Percentiles rank a stretch among this genome's conserved stretches.
phyloP scores from a whole-genome alignment of 305 asterid genomes.

The Solanum hybrid region DNA sequence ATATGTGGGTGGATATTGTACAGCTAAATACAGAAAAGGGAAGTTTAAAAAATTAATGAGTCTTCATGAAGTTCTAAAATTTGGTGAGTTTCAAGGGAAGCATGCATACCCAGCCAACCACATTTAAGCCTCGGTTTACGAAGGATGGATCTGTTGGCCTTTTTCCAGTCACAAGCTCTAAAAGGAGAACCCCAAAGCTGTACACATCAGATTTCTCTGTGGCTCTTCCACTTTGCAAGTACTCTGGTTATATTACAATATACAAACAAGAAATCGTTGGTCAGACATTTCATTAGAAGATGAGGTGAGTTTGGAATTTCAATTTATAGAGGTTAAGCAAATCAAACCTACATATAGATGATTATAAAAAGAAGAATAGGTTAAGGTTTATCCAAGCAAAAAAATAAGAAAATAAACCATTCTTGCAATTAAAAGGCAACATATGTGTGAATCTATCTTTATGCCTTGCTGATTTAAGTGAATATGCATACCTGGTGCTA shows the following conservation, averaged over 20 bases:
- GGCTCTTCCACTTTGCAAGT: slow-evolving; percentile 92
- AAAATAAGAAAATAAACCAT: background rate
- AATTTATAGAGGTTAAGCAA: background rate
- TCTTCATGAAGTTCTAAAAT: background rate
- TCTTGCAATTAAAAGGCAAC: background rate
- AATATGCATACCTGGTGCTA: slow-evolving; percentile 73
- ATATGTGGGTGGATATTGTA: background rate
- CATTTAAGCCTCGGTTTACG: slow-evolving; percentile 66
- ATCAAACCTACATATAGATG: background rate
- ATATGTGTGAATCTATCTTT: background rate
- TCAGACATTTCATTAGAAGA: slow-evolving; percentile 4
- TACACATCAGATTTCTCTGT: slow-evolving; percentile 85
- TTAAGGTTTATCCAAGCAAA: background rate
- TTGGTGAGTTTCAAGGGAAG: background rate
- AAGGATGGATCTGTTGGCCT: slow-evolving; percentile 88
- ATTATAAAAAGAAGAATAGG: background rate
- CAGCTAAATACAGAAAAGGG: background rate
- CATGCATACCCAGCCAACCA: slow-evolving; percentile 87
- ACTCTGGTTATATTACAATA: slow-evolving; percentile 34
- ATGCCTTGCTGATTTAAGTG: background rate
- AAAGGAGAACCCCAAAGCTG: slow-evolving; percentile 84
- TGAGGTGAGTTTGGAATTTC: background rate
- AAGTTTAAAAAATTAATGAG: background rate
- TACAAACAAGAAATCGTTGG: background rate
- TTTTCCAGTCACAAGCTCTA: slow-evolving; percentile 91